Evolutionary conservation across 1,284 basidiomycete genomes (phyloP), one percentile per base, ranked within the genome.

Genomic region (Ceratobasidium sp.): DNA sequence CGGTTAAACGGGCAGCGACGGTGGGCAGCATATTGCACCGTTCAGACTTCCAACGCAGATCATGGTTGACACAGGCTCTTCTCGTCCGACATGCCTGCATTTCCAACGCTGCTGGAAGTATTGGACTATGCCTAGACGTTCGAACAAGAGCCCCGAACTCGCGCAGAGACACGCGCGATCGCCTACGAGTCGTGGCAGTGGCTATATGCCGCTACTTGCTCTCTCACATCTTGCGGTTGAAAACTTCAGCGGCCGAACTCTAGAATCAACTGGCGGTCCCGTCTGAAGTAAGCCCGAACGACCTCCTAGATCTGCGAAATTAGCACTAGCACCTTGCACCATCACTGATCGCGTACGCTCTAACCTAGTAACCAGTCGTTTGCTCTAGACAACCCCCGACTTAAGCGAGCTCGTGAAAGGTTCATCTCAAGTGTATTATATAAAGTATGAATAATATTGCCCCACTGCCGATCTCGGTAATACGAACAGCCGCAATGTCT

Each of bases 81-180:
- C 66, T 69, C 66, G 66, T 69, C 66, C 66, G 66, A 69, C 37
- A 22, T 51, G 1, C 9, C 8, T 27, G 24, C n/a, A 69, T 69
- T 69, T 69, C 31, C 66, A 69, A 69, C 54, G 53, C n/a, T 14
- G 16, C 19, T n/a, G 8, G 46, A 58, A 22, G n/a, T 39, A 43
- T 69, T 54, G 66, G 53, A 41, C 66, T 69, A 69, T 31, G 51
- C 66, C 66, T 27, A 34, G 66, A 41, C 37, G 54, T 58, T 56
- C 53, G 54, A 69, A 69, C 66, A 69, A 69, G 66, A 37, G 39
- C 6, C 24, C 24, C 2, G 41, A 43, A 43, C 41, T 8, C 41
- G 22, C 51, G 22, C 24, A 53, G 51, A 53, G 51, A 6, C 41
- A 8, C 41, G 41, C 7, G 41, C 41, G 41, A 7, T 43, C 41